A percentile compares a stretch with the other conserved stretches of the same genome.
Conservation (phyloP, 495 filamentous ascomycete species). For the Podospora australis region DNA sequence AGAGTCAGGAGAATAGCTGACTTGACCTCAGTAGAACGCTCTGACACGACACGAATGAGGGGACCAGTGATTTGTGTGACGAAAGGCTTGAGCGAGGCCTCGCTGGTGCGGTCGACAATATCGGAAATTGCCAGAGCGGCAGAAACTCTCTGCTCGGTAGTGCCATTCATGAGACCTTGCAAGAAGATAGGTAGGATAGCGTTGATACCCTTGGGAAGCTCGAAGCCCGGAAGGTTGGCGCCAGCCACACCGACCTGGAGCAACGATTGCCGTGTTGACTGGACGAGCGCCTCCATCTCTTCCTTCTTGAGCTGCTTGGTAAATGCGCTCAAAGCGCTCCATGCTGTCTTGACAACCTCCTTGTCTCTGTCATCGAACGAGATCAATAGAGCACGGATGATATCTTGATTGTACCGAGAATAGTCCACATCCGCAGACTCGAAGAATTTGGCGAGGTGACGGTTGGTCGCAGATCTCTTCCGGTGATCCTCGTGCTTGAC, state of each 20-base stretch:
- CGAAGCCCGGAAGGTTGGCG: slow-evolving; percentile 78
- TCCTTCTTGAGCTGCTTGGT: slow-evolving; percentile 89
- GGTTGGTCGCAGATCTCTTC: slow-evolving; percentile 67
- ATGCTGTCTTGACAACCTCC: slow-evolving; percentile 85
- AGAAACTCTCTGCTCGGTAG: slow-evolving; percentile 81
- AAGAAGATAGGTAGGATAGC: slow-evolving; percentile 95
- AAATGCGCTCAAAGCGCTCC: slow-evolving; percentile 81
- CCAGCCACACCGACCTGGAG: slow-evolving; percentile 85
- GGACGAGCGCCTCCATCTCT: slow-evolving; percentile 93
- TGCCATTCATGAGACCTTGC: slow-evolving; percentile 95
- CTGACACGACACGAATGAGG: slow-evolving; percentile 92
- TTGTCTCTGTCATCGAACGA: slow-evolving; percentile 83
- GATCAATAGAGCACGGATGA: slow-evolving; percentile 80
- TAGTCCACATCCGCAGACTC: slow-evolving; percentile 73
- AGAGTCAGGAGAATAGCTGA: slow-evolving; percentile 89
- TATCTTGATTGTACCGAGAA: slow-evolving; percentile 88
- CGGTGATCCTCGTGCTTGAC: slow-evolving; percentile 89
- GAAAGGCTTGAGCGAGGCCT: slow-evolving; percentile 79
- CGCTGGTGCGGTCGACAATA: slow-evolving; percentile 82
- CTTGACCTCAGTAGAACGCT: slow-evolving; percentile 91
- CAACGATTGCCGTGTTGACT: slow-evolving; percentile 76
- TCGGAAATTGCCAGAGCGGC: slow-evolving; percentile 91
- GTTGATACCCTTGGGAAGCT: slow-evolving; percentile 93
- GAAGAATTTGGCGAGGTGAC: slow-evolving; percentile 87
- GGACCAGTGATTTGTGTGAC: slow-evolving; percentile 97